These are phyloP conservation scores for Ustilago loliicola DNA, from an alignment of 1,284 basidiomycete species.

Conservation along the genomic window DNA sequence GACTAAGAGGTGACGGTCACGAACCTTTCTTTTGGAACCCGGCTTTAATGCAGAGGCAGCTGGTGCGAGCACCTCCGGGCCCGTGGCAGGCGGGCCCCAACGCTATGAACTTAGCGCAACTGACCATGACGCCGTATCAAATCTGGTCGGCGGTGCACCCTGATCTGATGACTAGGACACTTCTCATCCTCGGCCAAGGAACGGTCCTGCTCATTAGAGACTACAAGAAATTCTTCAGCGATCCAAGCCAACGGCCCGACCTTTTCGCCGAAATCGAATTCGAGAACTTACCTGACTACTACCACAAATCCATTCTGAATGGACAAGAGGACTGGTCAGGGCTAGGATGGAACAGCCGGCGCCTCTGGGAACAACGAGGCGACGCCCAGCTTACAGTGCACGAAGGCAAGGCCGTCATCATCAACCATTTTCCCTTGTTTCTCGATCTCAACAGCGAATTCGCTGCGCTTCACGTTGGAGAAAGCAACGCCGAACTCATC, in stretches of 20 bases:
- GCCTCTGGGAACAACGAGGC: conserved; percentile 32
- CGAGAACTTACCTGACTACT: conserved; percentile 25
- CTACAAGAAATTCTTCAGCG: conserved; percentile 50
- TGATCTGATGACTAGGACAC: conserved; percentile 56
- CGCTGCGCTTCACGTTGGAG: background rate
- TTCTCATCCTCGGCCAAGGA: conserved; percentile 56
- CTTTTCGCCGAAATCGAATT: conserved; percentile 49
- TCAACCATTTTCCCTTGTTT: conserved; percentile 29
- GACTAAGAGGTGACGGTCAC: background rate
- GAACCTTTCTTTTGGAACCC: background rate
- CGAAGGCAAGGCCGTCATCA: conserved; percentile 45
- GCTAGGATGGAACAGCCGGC: conserved; percentile 33
- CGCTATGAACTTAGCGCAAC: conserved; percentile 43
- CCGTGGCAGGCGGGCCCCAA: conserved; percentile 47
- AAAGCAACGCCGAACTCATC: background rate
- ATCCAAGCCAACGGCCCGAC: conserved; percentile 22
- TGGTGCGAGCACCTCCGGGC: conserved; percentile 14
- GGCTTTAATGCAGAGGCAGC: conserved; percentile 16
- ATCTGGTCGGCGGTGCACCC: conserved; percentile 61
- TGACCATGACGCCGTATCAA: conserved; percentile 45
- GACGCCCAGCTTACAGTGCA: conserved; percentile 50
- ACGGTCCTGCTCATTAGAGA: conserved; percentile 55
- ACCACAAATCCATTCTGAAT: background rate
- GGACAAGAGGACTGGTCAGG: conserved; percentile 16
- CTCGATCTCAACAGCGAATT: conserved; percentile 14